These are phyloP conservation scores for Erodium texanum DNA, from an alignment of 441 rosid species.

Conservation along the genomic window DNA sequence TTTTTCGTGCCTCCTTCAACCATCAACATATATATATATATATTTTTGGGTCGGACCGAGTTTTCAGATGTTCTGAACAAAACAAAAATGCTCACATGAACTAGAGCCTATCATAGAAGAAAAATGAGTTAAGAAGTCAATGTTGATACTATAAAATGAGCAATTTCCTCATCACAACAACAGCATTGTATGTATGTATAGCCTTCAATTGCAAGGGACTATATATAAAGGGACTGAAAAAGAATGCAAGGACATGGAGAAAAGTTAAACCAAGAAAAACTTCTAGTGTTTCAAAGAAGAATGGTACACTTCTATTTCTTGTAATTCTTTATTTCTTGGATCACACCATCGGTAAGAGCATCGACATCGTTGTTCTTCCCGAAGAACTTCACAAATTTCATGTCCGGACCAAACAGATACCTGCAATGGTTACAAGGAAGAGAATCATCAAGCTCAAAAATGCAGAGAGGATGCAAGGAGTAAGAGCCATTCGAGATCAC, in stretches of 20 bases:
- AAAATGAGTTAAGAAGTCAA: not conserved
- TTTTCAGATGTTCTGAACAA: no score
- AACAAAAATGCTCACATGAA: not conserved
- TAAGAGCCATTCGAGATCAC: not conserved
- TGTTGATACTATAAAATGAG: not conserved
- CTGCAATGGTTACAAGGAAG: conserved; percentile 28
- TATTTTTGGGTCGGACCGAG: no score
- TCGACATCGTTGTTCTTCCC: conserved; percentile 69
- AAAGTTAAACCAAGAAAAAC: not conserved
- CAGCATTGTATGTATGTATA: not conserved
- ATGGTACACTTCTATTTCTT: not conserved
- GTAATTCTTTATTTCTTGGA: conserved; percentile 17
- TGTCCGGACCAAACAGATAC: conserved; percentile 84
- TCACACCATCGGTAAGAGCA: conserved; percentile 18
- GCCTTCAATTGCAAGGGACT: not conserved
- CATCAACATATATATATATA: no score
- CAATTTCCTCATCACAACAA: not conserved
- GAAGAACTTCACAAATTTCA: conserved; percentile 79
- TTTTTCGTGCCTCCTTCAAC: no score
- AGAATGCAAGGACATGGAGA: not conserved
- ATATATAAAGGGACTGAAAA: not conserved
- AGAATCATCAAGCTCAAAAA: not conserved
- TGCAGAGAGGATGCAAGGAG: not conserved
- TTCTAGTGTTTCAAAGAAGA: not conserved
- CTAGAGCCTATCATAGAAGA: not conserved